phyloP scores from a whole-genome alignment of 2,329 filamentous ascomycete species.

The Aspergillus fumigatiaffinis region DNA sequence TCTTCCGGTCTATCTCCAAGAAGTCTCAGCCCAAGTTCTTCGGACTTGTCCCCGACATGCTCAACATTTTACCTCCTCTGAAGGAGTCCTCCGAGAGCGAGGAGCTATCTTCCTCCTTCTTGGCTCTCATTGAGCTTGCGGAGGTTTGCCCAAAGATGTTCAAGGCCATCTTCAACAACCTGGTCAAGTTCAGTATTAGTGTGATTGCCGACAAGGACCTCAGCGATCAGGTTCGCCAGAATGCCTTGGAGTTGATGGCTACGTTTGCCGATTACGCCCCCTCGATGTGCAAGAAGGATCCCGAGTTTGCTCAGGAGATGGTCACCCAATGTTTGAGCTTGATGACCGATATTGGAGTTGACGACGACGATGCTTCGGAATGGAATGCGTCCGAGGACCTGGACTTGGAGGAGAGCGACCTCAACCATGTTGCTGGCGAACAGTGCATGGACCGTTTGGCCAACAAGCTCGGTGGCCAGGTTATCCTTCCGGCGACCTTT shows the following conservation, averaged over 20 bases:
- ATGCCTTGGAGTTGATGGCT: constrained; percentile 93
- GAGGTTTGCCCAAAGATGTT: constrained; percentile 98
- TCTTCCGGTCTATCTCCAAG: constrained; percentile 87
- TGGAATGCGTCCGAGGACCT: constrained; percentile 94
- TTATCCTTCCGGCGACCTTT: constrained; percentile 90
- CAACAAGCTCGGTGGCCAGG: constrained; percentile 92
- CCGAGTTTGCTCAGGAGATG: constrained; percentile 91
- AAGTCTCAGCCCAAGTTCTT: constrained; percentile 88
- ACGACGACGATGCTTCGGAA: constrained; percentile 90
- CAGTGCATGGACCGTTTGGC: constrained; percentile 97
- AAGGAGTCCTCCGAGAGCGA: constrained; percentile 90
- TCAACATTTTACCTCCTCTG: constrained; percentile 90
- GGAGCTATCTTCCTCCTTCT: constrained; percentile 80
- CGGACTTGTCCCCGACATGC: constrained; percentile 77
- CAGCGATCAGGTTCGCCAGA: constrained; percentile 83
- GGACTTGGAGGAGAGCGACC: constrained; percentile 91
- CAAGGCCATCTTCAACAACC: constrained; percentile 84
- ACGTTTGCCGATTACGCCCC: constrained; percentile 95
- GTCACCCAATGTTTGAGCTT: constrained; percentile 95
- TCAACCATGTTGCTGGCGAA: constrained; percentile 95
- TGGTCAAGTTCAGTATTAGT: constrained; percentile 88
- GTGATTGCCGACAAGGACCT: constrained; percentile 96
- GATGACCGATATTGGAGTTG: constrained; percentile 94
- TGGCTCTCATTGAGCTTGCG: constrained; percentile 89
- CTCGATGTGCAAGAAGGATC: constrained; percentile 90